Percentiles rank a stretch among this genome's conserved stretches.
Evolutionary conservation across 352 stramenopile genomes (phyloP).

Genomic region (Phytophthora nicotianae): DNA sequence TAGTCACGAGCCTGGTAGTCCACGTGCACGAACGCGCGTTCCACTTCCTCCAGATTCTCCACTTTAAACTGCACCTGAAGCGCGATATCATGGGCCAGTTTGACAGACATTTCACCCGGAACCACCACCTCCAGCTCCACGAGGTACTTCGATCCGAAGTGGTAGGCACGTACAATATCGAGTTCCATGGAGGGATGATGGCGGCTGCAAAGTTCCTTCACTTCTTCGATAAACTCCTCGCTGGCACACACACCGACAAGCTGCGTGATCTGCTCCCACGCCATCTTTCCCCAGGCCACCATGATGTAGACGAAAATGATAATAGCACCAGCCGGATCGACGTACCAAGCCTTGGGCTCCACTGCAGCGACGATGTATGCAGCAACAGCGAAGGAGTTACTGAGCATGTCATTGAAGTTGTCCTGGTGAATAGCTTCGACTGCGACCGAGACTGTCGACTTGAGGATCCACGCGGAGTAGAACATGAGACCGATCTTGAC

Average conservation of each 20-base stretch:
- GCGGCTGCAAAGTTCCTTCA: slow-evolving; percentile 80
- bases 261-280: slow-evolving; percentile 91
- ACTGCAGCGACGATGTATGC: slow-evolving; percentile 64
- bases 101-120: slow-evolving; percentile 88
- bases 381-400: slow-evolving; percentile 89
- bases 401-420: slow-evolving; percentile 95
- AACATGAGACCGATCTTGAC: slow-evolving; percentile 76
- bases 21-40: slow-evolving; percentile 95
- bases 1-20: slow-evolving; percentile 91
- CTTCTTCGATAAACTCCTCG: slow-evolving; percentile 90
- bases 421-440: slow-evolving; percentile 85
- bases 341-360: slow-evolving; percentile 76
- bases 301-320: slow-evolving; percentile 95
- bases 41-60: slow-evolving; percentile 90
- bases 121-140: slow-evolving; percentile 95
- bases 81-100: slow-evolving; percentile 93
- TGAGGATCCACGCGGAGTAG: slow-evolving; percentile 68
- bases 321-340: slow-evolving; percentile 93
- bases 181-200: slow-evolving; percentile 79
- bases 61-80: slow-evolving; percentile 96
- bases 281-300: slow-evolving; percentile 89
- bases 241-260: slow-evolving; percentile 72
- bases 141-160: slow-evolving; percentile 95
- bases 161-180: slow-evolving; percentile 92
- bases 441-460: slow-evolving; percentile 49